Conservation (phyloP, 371 early-diverging fungal genomes). For the Blakeslea trispora region DNA sequence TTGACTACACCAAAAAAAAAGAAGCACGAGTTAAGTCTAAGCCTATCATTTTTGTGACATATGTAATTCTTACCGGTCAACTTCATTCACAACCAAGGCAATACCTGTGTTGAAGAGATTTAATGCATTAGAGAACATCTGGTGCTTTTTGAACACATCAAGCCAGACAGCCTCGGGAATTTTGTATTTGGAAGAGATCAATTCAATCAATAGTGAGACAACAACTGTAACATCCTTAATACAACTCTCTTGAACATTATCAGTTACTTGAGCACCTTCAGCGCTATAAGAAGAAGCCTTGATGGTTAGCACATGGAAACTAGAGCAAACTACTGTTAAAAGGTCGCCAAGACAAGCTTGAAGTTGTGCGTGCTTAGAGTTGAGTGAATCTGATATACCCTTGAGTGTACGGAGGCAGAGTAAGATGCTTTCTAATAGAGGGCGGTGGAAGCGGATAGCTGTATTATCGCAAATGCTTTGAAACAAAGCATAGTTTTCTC, state of each 20-base stretch:
- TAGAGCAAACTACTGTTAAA: constrained; percentile 27
- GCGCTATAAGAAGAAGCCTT: constrained; percentile 32
- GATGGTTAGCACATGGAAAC: constrained; percentile 35
- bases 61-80: constrained; percentile 32
- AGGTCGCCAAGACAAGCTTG: constrained; percentile 1
- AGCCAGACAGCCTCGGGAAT: constrained; percentile 28
- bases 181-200: constrained; percentile 33
- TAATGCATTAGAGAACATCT: constrained; percentile 31
- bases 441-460: constrained; percentile 38
- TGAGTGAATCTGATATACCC: constrained; percentile 8
- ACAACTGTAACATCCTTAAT: constrained; percentile 43
- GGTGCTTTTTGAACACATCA: constrained; percentile 19
- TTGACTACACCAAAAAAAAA: constrained; percentile 26
- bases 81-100: constrained; percentile 32
- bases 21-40: too few relatives aligned
- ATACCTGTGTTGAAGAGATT: constrained; percentile 35
- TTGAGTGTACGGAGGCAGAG: constrained; percentile 38
- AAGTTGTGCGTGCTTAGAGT: not conserved
- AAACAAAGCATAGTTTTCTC: constrained; percentile 38
- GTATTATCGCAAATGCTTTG: constrained; percentile 28
- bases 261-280: constrained; percentile 15
- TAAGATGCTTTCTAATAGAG: constrained; percentile 39
- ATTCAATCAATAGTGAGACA: constrained; percentile 33
- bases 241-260: constrained; percentile 25
- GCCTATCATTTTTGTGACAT: too few relatives aligned